Evolutionary conservation across 228 moss, liverwort and hornwort genomes (phyloP).

Genomic region (Sphagnum fallax): DNA sequence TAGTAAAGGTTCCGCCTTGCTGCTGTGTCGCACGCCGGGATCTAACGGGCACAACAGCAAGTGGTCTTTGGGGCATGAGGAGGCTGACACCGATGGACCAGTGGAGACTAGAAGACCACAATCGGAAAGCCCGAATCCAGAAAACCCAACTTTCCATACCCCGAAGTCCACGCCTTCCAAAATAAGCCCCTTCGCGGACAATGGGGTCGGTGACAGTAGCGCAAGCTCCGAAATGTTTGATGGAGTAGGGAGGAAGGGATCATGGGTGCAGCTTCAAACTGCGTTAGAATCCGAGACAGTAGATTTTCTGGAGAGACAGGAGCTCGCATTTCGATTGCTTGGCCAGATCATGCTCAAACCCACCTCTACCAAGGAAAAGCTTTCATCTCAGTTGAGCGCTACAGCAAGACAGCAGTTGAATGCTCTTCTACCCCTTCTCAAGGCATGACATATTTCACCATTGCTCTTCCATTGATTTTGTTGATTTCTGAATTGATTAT

Average conservation of each 20-base stretch:
- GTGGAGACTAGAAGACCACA: constrained; percentile 13
- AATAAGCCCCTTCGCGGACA: constrained; percentile 36
- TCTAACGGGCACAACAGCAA: constrained; percentile 10
- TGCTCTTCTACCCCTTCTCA: constrained; percentile 63
- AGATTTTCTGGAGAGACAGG: constrained; percentile 51
- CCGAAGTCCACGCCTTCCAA: constrained; percentile 51
- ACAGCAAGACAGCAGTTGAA: constrained; percentile 48
- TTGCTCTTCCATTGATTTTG: constrained; percentile 1
- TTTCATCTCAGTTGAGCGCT: constrained; percentile 44
- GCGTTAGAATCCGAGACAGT: constrained; percentile 38
- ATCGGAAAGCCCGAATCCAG: constrained; percentile 38
- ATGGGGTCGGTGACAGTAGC: constrained; percentile 19
- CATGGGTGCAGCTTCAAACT: constrained; percentile 23
- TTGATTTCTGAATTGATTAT: background rate
- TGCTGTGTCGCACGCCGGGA: constrained; percentile 3
- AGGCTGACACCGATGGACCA: constrained; percentile 21
- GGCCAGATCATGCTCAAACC: constrained; percentile 42
- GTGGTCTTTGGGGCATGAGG: constrained; percentile 6
- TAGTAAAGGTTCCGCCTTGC: constrained; percentile 13
- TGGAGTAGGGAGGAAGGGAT: constrained; percentile 32
- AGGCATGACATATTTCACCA: constrained; percentile 35
- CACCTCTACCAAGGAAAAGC: constrained; percentile 32
- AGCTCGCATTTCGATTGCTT: constrained; percentile 55
- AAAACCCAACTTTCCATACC: constrained; percentile 46
- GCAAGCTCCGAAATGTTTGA: constrained; percentile 20